Evolutionary conservation across 23 red algal genomes (phyloP).

Genomic region (Gracilariopsis chorda): DNA sequence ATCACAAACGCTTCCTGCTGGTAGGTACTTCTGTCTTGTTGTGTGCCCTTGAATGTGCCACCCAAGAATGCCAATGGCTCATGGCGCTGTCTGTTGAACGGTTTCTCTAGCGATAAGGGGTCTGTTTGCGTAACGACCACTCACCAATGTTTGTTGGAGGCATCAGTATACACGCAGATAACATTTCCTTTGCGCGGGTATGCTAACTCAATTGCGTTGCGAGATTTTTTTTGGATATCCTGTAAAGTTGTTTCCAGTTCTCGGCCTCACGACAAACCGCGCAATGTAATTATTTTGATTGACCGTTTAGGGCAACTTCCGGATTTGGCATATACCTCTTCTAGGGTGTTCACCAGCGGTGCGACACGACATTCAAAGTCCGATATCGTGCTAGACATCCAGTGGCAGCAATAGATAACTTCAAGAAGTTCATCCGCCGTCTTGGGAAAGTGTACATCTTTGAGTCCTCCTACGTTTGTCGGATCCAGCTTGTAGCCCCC

Average conservation of each 20-base stretch:
- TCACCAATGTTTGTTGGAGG: background rate
- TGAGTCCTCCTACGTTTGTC: background rate
- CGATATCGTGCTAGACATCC: background rate
- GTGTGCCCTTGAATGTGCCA: background rate
- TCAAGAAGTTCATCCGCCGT: background rate
- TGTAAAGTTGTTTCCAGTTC: background rate
- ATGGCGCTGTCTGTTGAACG: background rate
- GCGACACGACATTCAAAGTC: background rate
- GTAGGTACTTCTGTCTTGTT: background rate
- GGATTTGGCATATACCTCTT: background rate
- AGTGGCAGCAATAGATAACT: background rate
- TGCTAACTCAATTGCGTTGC: background rate
- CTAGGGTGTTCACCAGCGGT: background rate
- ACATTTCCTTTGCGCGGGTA: background rate
- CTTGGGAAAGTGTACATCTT: background rate
- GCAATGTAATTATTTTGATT: background rate
- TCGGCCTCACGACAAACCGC: background rate
- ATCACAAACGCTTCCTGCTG: slow-evolving; percentile 17
- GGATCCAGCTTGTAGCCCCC: background rate
- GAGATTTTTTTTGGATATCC: background rate
- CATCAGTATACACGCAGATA: background rate
- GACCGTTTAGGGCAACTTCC: background rate
- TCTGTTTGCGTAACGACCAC: background rate
- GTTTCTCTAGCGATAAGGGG: background rate
- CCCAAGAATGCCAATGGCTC: background rate